A percentile compares a stretch with the other conserved stretches of the same genome.
Conservation (phyloP, 352 stramenopile genomes). For the Pythium rhizo-oryzae region DNA sequence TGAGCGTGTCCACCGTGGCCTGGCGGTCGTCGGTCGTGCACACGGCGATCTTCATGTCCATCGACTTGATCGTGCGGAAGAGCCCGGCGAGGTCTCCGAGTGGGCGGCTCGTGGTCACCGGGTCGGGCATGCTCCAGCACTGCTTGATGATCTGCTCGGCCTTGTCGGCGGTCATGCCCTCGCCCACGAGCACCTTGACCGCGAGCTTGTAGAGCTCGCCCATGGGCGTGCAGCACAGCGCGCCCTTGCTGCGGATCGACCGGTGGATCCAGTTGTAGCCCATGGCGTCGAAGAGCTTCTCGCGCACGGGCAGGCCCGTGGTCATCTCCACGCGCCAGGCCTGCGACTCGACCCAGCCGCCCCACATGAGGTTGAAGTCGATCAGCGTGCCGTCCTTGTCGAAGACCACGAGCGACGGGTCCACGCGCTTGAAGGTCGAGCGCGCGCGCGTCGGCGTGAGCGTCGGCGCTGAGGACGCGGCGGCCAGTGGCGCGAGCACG, state of each 20-base stretch:
- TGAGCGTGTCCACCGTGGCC: slow-evolving; percentile 73
- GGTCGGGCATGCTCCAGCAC: slow-evolving; percentile 86
- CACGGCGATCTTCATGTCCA: slow-evolving; percentile 89
- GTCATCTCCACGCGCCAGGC: slow-evolving; percentile 89
- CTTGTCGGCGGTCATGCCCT: slow-evolving; percentile 67
- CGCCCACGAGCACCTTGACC: slow-evolving; percentile 67
- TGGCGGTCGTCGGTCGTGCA: slow-evolving; percentile 87
- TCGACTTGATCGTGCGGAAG: slow-evolving; percentile 84
- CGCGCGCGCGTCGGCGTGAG: background rate
- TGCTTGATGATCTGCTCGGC: slow-evolving; percentile 70
- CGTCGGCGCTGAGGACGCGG: background rate
- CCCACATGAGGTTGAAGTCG: slow-evolving; percentile 92
- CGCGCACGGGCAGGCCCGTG: slow-evolving; percentile 66
- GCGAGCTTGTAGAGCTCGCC: slow-evolving; percentile 84
- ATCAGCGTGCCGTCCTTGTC: slow-evolving; percentile 92
- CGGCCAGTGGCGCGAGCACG: slow-evolving; percentile 1
- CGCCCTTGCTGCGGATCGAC: slow-evolving; percentile 81
- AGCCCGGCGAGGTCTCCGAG: slow-evolving; percentile 73
- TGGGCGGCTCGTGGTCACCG: slow-evolving; percentile 69
- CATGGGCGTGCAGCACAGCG: slow-evolving; percentile 87
- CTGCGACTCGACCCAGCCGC: slow-evolving; percentile 84
- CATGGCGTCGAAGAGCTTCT: slow-evolving; percentile 88
- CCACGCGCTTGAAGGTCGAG: slow-evolving; percentile 23
- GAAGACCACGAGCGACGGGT: slow-evolving; percentile 82
- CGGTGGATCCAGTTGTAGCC: slow-evolving; percentile 86